Percentiles rank a stretch among this genome's conserved stretches.
These are phyloP conservation scores for Ustilago cynodontis DNA, from an alignment of 1,284 basidiomycete species.

Conservation along the genomic window DNA sequence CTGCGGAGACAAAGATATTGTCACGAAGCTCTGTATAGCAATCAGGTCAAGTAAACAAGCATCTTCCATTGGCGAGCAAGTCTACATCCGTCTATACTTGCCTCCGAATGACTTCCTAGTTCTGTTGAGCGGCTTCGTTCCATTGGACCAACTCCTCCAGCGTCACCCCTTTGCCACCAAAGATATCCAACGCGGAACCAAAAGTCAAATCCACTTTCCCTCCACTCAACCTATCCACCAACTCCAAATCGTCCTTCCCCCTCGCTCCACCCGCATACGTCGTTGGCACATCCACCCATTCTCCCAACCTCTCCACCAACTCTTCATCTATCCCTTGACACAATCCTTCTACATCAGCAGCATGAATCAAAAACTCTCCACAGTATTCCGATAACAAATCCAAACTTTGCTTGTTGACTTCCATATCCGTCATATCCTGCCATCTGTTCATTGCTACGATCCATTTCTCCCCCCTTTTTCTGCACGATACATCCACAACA, in stretches of 20 bases:
- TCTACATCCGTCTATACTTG: background rate
- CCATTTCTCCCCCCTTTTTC: constrained; percentile 83
- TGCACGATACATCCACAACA: constrained; percentile 96
- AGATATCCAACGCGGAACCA: constrained; percentile 87
- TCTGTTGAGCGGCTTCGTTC: constrained; percentile 51
- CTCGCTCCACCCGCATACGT: constrained; percentile 98
- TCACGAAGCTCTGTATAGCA: too few species aligned
- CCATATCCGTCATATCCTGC: constrained; percentile 96
- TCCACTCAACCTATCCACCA: constrained; percentile 83
- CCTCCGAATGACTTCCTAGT: too few species aligned
- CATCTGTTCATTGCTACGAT: constrained; percentile 98
- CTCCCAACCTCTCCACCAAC: constrained; percentile 84
- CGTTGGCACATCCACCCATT: constrained; percentile 90
- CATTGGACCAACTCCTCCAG: constrained; percentile 78
- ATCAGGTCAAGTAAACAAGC: too few species aligned
- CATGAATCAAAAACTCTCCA: constrained; percentile 95
- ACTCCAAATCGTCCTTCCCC: constrained; percentile 83
- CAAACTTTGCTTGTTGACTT: constrained; percentile 75
- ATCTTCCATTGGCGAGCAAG: too few species aligned
- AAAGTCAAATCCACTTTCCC: constrained; percentile 95
- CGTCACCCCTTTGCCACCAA: constrained; percentile 80
- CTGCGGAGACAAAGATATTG: too few species aligned
- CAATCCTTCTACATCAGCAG: constrained; percentile 96
- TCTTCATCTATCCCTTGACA: constrained; percentile 96
- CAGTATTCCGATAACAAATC: constrained; percentile 48